Evolutionary conservation across 2,329 filamentous ascomycete genomes (phyloP), one percentile per base, ranked within the genome.

Genomic region (Fusarium torreyae): DNA sequence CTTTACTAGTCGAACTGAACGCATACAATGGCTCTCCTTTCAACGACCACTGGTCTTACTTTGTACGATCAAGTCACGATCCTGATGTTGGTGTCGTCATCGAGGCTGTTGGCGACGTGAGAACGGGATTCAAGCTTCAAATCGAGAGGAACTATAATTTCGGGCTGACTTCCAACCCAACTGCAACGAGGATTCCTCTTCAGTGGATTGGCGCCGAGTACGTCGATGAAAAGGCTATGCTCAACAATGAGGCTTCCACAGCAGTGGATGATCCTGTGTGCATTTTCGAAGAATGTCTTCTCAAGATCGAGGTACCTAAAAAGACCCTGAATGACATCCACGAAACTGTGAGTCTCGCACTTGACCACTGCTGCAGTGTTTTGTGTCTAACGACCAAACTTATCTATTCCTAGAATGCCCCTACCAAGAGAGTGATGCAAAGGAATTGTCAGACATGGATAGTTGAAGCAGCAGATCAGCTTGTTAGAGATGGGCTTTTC

Each of bases 371-470:
- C 28, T 22, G 3, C 10, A 15, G 3, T 15, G 18, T 5, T 22
- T 2, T 6, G 45, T 8, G 1, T 5, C 46, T 45, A 7, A 54
- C 2, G 3, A n/a, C 3, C 3, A 6, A n/a, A 2, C 3, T 3
- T 1, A 2, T 3, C 0, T 0, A 5, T 20, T 20, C 18, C 18
- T 6, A 58, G 59, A 17, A 31, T 9, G 7, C 17, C 0, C 42
- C 51, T 0, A 33, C 14, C 1, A 55, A 38, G 1, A 48, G 15
- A 13, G 34, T 54, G 0, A 9, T 31, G 5, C 63, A 66, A 14
- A 28, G 49, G 4, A 59, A 66, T 3, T 66, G 61, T 1, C 63
- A 66, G 28, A 66, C 63, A 15, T 66, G 63, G 63, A 55, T 66
- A 3, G 28, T 66, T 0, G 54, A 66, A 6, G 60, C 63, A 0